Percentiles rank a stretch among this genome's conserved stretches.
Conservation (phyloP, 148 eudicot genomes). For the Chenopodium quinoa region DNA sequence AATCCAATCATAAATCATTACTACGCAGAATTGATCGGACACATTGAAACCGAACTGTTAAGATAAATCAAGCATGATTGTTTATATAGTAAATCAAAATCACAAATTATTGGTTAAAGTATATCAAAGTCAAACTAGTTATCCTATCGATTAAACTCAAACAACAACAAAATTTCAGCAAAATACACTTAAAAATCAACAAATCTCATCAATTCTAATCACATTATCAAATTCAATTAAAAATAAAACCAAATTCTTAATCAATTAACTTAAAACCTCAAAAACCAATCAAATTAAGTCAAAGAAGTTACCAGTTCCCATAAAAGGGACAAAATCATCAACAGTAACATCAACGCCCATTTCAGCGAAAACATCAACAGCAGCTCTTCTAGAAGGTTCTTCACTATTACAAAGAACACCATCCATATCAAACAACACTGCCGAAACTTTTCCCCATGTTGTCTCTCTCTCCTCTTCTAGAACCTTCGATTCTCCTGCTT, state of each 20-base stretch:
- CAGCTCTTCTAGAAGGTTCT: constrained; percentile 79
- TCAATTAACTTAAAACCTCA: not conserved
- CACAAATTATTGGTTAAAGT: no score
- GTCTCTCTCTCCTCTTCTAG: constrained; percentile 24
- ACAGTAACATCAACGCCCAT: constrained; percentile 79
- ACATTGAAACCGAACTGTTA: no score
- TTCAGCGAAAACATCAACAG: constrained; percentile 78
- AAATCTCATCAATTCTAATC: not conserved
- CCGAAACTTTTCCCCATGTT: constrained; percentile 86
- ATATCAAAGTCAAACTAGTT: not conserved
- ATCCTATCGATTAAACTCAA: not conserved
- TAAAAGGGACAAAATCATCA: constrained; percentile 91
- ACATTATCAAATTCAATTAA: not conserved
- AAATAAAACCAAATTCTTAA: not conserved
- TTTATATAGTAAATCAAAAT: no score
- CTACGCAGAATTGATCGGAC: not conserved
- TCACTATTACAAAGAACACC: constrained; percentile 95
- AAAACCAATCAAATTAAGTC: no score
- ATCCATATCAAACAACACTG: constrained; percentile 96
- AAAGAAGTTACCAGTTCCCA: constrained; percentile 73
- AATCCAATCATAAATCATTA: not conserved
- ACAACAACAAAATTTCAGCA: not conserved
- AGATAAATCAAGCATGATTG: no score
- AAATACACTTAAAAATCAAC: no score
- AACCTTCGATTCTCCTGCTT: constrained; percentile 35